Evolutionary conservation across 345 rosid genomes (phyloP).

Genomic region (Abelmoschus esculentus): DNA sequence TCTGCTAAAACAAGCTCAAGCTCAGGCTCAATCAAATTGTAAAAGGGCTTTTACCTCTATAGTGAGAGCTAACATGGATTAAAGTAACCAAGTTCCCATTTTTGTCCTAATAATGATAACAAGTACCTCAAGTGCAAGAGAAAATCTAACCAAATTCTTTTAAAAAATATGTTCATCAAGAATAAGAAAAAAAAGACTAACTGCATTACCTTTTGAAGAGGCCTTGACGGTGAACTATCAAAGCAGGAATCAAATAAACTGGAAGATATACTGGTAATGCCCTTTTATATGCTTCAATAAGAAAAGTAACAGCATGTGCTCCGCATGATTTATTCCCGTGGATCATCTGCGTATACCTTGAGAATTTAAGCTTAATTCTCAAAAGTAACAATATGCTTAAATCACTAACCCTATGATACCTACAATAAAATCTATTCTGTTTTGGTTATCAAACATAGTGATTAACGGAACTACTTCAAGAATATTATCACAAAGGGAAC

Average conservation of each 20-base stretch:
- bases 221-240: slow-evolving; percentile 83
- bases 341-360: slow-evolving; percentile 52
- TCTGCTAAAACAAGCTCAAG: background rate
- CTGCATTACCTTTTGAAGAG: slow-evolving; percentile 56
- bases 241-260: slow-evolving; percentile 80
- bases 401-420: background rate
- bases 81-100: background rate
- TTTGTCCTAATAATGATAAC: background rate
- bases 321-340: slow-evolving; percentile 80
- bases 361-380: slow-evolving; percentile 10
- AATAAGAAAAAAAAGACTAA: background rate
- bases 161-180: background rate
- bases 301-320: slow-evolving; percentile 51
- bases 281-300: slow-evolving; percentile 76
- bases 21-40: background rate
- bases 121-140: background rate
- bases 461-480: background rate
- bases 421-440: background rate
- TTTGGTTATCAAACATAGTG: background rate
- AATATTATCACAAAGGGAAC: background rate
- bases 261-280: slow-evolving; percentile 89
- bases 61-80: background rate
- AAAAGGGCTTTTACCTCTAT: background rate
- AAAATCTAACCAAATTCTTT: background rate
- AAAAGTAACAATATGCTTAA: slow-evolving; percentile 2